Evolutionary conservation across 2,329 filamentous ascomycete genomes (phyloP), one percentile per base, ranked within the genome.

Genomic region (Ambrosiella xylebori): DNA sequence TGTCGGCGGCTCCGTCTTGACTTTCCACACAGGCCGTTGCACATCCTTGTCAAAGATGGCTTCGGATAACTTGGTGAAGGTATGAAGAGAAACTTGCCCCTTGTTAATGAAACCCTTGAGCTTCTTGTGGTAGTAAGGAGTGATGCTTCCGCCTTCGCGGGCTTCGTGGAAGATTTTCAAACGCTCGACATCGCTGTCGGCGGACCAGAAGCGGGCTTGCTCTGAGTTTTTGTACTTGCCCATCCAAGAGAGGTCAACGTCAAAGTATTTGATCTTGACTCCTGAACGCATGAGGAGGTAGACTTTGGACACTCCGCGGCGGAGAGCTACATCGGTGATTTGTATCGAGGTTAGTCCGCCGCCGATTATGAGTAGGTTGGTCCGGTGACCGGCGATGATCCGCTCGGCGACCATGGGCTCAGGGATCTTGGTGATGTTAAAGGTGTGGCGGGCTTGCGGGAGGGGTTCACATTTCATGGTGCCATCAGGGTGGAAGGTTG

Each of bases 191-290:
- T 88, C 82, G 5, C 78, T 79, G 63, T 89, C 85, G 2, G 85
- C 84, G 6, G 79, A 80, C 84, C 85, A 90, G 68, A 90, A 93
- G 0, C 76, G 76, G 0, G 86, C 82, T 66, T 90, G 85, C 63
- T 86, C 81, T 57, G 81, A 78, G 66, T 91, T 91, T 58, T 83
- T 81, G 68, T 86, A 91, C 66, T 91, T 91, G 8, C 84, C 85
- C 68, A 91, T 85, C 87, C 87, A 93, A 53, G 79, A 76, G 1
- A 91, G 74, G 59, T 82, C 79, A 27, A 91, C 76, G 64, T 91
- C 87, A 63, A 91, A 91, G 60, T 84, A 82, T 68, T 91, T 91
- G 54, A 88, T 76, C 63, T 73, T 71, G 11, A 76, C 64, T 7
- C 19, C 35, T 0, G 72, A 69, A 0, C 87, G 76, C 77, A 89